phyloP scores from a whole-genome alignment of 2,329 filamentous ascomycete species.

The Diaporthe ilicicola region DNA sequence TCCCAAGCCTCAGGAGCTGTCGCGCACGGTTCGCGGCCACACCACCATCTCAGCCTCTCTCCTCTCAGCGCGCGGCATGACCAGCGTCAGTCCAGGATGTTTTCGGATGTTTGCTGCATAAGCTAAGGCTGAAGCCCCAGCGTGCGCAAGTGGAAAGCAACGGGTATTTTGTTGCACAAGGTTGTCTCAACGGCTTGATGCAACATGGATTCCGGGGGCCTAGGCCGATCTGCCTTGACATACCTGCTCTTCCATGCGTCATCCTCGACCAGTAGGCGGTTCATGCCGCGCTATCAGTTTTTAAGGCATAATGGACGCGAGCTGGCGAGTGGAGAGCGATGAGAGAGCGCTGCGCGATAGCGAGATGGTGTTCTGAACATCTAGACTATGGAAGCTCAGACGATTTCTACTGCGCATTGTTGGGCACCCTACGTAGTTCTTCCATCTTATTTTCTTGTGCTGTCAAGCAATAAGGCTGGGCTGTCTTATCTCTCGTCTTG shows the following conservation, averaged over 20 bases:
- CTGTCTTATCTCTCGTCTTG: slow-evolving; percentile 7
- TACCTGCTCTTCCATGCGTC: slow-evolving; percentile 17
- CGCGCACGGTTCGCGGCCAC: slow-evolving; percentile 12
- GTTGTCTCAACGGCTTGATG: slow-evolving; percentile 18
- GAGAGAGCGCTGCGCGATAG: background rate
- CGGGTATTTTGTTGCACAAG: slow-evolving; percentile 1
- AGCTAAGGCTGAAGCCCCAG: background rate
- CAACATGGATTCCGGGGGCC: background rate
- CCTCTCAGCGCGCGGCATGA: slow-evolving; percentile 15
- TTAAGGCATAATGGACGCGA: slow-evolving; percentile 6
- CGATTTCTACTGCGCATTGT: slow-evolving; percentile 7
- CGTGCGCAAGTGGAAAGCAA: background rate
- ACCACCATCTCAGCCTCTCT: background rate
- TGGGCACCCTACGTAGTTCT: background rate
- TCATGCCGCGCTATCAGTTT: slow-evolving; percentile 18
- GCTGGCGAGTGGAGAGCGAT: too few relatives aligned
- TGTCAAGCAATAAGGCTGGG: background rate
- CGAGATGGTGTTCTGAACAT: slow-evolving; percentile 9
- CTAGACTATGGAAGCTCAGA: slow-evolving; percentile 7
- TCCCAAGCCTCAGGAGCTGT: slow-evolving; percentile 17
- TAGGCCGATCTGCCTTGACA: slow-evolving; percentile 16
- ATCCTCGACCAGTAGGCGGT: slow-evolving; percentile 17
- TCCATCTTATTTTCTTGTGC: background rate
- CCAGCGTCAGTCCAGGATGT: slow-evolving; percentile 1
- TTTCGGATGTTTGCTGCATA: slow-evolving; percentile 5